Evolutionary conservation across 768 basidiomycete genomes (phyloP).

Genomic region (Podaxis sp.): DNA sequence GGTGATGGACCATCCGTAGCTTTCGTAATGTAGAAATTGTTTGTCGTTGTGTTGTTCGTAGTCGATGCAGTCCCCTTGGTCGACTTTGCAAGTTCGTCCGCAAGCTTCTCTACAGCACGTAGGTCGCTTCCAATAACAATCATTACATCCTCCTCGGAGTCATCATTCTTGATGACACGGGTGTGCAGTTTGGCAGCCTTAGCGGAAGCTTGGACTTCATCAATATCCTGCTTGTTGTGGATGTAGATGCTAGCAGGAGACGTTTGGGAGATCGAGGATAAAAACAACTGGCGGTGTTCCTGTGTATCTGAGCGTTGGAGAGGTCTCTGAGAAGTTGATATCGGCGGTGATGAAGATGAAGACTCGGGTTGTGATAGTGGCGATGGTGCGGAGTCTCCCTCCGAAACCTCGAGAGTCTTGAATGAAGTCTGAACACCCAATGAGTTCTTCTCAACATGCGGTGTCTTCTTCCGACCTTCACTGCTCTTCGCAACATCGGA

Average conservation of each 20-base stretch:
- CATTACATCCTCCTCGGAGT: slow-evolving; percentile 41
- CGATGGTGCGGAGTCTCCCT: background rate
- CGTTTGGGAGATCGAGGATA: slow-evolving; percentile 41
- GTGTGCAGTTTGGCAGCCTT: slow-evolving; percentile 42
- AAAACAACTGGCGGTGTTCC: slow-evolving; percentile 51
- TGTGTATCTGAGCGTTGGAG: slow-evolving; percentile 51
- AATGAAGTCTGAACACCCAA: slow-evolving; percentile 11
- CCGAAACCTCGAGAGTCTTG: slow-evolving; percentile 12
- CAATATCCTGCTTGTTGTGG: slow-evolving; percentile 45
- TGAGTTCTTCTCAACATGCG: slow-evolving; percentile 21
- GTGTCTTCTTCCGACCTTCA: slow-evolving; percentile 22
- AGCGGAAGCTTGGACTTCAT: slow-evolving; percentile 39
- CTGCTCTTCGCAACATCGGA: slow-evolving; percentile 10
- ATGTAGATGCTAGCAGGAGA: slow-evolving; percentile 51
- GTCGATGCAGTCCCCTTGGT: slow-evolving; percentile 7
- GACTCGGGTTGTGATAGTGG: slow-evolving; percentile 16
- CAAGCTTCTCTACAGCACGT: slow-evolving; percentile 42
- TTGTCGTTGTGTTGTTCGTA: slow-evolving; percentile 22
- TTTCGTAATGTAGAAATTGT: slow-evolving; percentile 13
- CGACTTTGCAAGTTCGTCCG: slow-evolving; percentile 30
- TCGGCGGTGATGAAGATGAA: slow-evolving; percentile 19
- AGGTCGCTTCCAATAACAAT: slow-evolving; percentile 55
- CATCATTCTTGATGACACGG: slow-evolving; percentile 38
- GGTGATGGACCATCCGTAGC: slow-evolving; percentile 7
- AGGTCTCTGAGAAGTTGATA: slow-evolving; percentile 23